Evolutionary conservation across 345 rosid species (phyloP).

Genomic region (Eucalyptus guilfoylei): DNA sequence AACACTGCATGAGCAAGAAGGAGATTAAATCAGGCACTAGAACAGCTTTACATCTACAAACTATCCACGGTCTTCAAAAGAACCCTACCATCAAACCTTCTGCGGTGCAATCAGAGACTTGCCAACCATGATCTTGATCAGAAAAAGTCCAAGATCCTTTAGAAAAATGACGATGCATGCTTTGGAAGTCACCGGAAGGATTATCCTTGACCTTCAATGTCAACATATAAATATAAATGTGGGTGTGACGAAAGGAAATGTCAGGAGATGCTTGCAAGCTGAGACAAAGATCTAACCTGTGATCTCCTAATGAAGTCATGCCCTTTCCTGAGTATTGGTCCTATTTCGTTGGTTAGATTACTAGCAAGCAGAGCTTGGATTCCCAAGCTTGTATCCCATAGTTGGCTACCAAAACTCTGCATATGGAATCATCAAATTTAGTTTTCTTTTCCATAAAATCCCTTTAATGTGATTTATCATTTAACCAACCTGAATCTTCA

Average conservation of each 20-base stretch:
- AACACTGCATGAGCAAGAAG: constrained; percentile 4
- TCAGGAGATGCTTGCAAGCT: no score
- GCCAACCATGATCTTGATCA: constrained; percentile 24
- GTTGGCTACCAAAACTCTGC: constrained; percentile 50
- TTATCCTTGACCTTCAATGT: constrained; percentile 4
- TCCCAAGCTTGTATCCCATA: constrained; percentile 39
- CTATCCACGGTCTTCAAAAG: not conserved
- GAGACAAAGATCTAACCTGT: constrained; percentile 15
- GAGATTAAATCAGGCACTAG: not conserved
- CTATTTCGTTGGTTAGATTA: constrained; percentile 13
- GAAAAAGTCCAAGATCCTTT: constrained; percentile 24
- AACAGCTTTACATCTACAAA: not conserved
- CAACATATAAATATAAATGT: not conserved
- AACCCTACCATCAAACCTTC: constrained; percentile 14
- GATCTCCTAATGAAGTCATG: constrained; percentile 23
- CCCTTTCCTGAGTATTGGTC: constrained; percentile 10
- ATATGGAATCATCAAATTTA: not conserved
- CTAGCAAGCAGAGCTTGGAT: constrained; percentile 31
- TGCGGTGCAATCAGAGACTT: constrained; percentile 20
- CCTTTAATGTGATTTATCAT: no score
- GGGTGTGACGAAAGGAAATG: no score
- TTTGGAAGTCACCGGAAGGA: constrained; percentile 6
- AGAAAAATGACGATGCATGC: constrained; percentile 17
- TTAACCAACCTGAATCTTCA: no score
- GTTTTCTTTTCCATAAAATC: no score